Evolutionary conservation across 306 rosid genomes (phyloP), one percentile per base, ranked within the genome.

Genomic region (Morella rubra): DNA sequence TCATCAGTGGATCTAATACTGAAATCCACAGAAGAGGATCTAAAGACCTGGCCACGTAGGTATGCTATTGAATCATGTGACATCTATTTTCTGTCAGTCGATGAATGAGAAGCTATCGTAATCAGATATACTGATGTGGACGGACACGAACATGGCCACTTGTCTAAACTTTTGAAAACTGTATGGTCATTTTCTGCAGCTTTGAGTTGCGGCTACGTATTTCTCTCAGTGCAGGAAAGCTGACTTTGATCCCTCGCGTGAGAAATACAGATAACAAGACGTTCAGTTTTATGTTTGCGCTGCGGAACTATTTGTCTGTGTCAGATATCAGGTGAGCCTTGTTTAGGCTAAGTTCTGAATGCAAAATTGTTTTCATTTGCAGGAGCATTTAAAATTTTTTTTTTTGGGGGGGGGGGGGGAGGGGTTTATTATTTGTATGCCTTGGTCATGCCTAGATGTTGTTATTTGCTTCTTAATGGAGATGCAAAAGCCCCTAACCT

Each of bases 281-380:
- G 22, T 77, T 89, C 77, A 86, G 94, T 50, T 91, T 87, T 32
- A 85, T 90, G 22, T 88, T 88, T 75, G 86, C 91, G 4, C 85
- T 89, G 54, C 80, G 87, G 76, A 89, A 91, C 85, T 84, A 85
- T 82, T 83, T 91, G 64, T 77, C 86, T 6, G 91, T 88, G 13
- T 91, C 97, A 69, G 97, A 91, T 77, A 87, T 91, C 76, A 91
- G 97, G 97, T 91, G 59, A 20, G 85, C n/a, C 47, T 60, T 62
- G 37, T 71, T 16, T n/a, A 74, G 52, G 68, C 56, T 76, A 13
- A 14, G 0, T 77, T 18, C 42, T 42, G 51, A 66, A 66, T 66
- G 50, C 71, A 7, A 4, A 4, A 22, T 19, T 8, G 40, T 58
- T 56, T 56, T 18, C 41, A 65, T 41, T 41, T 41, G 12, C 19